These are phyloP conservation scores for Agrostemma githago DNA, from an alignment of 148 eudicot genomes.

Conservation along the genomic window DNA sequence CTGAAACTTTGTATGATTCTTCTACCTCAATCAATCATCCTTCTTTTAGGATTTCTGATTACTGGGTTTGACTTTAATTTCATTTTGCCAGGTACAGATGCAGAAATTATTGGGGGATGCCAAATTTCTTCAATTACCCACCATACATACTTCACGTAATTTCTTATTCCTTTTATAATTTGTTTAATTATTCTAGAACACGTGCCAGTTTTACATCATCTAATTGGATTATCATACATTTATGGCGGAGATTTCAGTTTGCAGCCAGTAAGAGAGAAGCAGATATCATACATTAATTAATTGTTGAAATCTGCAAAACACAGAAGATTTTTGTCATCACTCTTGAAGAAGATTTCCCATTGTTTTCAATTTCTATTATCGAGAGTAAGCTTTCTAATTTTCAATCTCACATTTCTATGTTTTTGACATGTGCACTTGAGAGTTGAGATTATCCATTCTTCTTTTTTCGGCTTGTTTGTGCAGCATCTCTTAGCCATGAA, in stretches of 20 bases:
- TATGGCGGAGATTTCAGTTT: slow-evolving; percentile 36
- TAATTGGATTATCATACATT: slow-evolving; percentile 1
- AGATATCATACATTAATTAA: too few species aligned
- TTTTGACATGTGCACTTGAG: not conserved
- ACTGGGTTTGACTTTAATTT: not conserved
- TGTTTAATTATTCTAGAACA: not conserved
- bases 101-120: slow-evolving; percentile 85
- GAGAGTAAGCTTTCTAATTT: slow-evolving; percentile 53
- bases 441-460: slow-evolving; percentile 9
- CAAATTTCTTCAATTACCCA: slow-evolving; percentile 91
- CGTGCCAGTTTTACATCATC: not conserved
- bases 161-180: not conserved
- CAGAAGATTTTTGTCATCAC: slow-evolving; percentile 68
- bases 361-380: slow-evolving; percentile 69
- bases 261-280: slow-evolving; percentile 98
- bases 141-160: slow-evolving; percentile 96
- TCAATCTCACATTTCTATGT: not conserved
- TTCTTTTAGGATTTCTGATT: too few species aligned
- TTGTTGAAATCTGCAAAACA: slow-evolving; percentile 74
- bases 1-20: too few species aligned
- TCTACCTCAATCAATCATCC: too few species aligned
- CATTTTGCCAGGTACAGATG: slow-evolving; percentile 32
- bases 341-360: slow-evolving; percentile 76
- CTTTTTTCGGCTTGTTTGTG: slow-evolving; percentile 30
- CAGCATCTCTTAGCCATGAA: slow-evolving; percentile 97